A percentile compares a stretch with the other conserved stretches of the same genome.
phyloP scores from a whole-genome alignment of 2,329 filamentous ascomycete genomes.

The Neobulgaria alba region DNA sequence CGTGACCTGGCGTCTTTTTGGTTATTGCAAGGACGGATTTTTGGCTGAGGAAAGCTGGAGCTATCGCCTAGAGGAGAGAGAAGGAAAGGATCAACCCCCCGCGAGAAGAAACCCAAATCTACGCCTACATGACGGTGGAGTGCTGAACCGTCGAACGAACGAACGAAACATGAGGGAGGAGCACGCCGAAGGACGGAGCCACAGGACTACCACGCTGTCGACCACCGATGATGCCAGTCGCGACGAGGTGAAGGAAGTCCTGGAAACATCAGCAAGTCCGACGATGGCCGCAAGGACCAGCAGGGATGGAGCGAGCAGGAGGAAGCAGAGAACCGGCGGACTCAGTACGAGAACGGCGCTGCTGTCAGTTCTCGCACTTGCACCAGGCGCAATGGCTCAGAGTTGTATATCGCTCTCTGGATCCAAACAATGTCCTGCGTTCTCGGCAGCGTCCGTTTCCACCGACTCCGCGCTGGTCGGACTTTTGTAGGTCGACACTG shows the following conservation, averaged over 20 bases:
- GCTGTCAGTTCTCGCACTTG: slow-evolving; percentile 24
- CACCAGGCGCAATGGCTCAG: slow-evolving; percentile 25
- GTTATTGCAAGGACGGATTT: slow-evolving; percentile 5
- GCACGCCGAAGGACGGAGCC: slow-evolving; percentile 7
- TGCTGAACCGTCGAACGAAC: no score
- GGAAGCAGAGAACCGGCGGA: slow-evolving; percentile 14
- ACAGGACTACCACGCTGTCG: slow-evolving; percentile 10
- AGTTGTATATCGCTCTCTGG: slow-evolving; percentile 57
- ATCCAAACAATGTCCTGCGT: slow-evolving; percentile 65
- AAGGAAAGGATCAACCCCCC: slow-evolving; percentile 14
- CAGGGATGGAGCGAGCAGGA: slow-evolving; percentile 10
- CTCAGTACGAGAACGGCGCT: slow-evolving; percentile 20
- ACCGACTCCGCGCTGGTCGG: slow-evolving; percentile 48
- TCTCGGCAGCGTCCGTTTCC: slow-evolving; percentile 63
- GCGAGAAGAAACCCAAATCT: slow-evolving; percentile 4
- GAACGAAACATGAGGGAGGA: slow-evolving; percentile 24
- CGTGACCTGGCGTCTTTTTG: slow-evolving; percentile 15
- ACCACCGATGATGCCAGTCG: slow-evolving; percentile 6
- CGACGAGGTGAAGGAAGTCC: slow-evolving; percentile 7
- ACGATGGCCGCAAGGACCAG: slow-evolving; percentile 9
- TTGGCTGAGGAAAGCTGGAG: slow-evolving; percentile 3
- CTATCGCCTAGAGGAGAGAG: slow-evolving; percentile 1
- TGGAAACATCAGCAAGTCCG: slow-evolving; percentile 2
- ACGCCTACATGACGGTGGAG: slow-evolving; percentile 17
- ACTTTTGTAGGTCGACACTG: slow-evolving; percentile 49